Base-by-base conservation (phyloP, 2,329 filamentous ascomycete genomes). In the Pyrenophora tritici-repentis region DNA sequence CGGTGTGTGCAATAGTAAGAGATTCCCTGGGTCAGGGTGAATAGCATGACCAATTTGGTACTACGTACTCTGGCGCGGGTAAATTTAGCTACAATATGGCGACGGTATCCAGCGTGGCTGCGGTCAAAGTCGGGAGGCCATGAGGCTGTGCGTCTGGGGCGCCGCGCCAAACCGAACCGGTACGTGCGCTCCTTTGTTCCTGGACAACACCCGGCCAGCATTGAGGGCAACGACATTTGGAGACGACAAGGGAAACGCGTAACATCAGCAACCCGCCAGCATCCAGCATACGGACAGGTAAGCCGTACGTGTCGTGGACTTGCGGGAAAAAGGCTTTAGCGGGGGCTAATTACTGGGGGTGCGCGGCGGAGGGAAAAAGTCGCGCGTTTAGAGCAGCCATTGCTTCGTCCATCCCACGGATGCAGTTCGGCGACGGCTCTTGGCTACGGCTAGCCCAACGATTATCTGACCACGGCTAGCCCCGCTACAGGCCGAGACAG, bases 361-460 rank as follows among this genome's bases (percentile, higher is more conserved):
- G 26, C 18, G 42, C 29, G 42, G 47, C 34, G 26, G 32, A 39
- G 26, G 26, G 5, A 29, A 29, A 29, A 29, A 34, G 40, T 40
- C n/a, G 39, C 35, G 56, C 55, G 55, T 52, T 53, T 41, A 32
- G 29, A 37, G 47, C 36, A 53, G 42, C 59, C 58, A 55, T 63
- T 65, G 55, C 62, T 69, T 65, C 66, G 65, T 62, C 26, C 68
- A 72, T 73, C 70, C 70, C 70, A 73, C 70, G 70, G 70, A 68
- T 59, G 50, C 63, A 63, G 61, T 70, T 67, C 66, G 70, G 68
- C 67, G 65, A 65, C 66, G 66, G 58, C 65, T 65, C 67, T 69
- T 69, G 65, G 67, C 66, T 58, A 64, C 56, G 62, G 59, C 61
- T 56, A 68, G 58, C 54, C 66, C 65, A 63, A 56, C 49, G 51